Conservation (phyloP, 2,329 filamentous ascomycete species). For the Calonectria montana region DNA sequence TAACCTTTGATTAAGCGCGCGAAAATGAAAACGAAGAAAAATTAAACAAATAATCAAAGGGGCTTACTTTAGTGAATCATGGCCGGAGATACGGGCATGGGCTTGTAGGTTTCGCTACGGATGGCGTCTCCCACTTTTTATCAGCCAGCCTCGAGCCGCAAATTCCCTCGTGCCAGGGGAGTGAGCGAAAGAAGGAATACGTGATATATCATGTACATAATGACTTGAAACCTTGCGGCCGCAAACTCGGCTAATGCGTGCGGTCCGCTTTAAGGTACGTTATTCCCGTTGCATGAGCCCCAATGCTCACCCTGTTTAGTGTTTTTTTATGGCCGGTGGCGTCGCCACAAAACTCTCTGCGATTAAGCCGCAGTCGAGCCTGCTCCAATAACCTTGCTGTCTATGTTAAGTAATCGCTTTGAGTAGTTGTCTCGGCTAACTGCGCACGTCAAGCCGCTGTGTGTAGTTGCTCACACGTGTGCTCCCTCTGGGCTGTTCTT, state of each 20-base stretch:
- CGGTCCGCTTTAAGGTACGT: slow-evolving; percentile 16
- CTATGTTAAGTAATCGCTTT: not conserved
- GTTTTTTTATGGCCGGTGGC: slow-evolving; percentile 19
- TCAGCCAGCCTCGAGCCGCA: slow-evolving; percentile 1
- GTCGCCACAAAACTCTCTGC: slow-evolving; percentile 20
- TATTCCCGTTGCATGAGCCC: slow-evolving; percentile 30
- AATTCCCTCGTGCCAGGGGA: slow-evolving; percentile 7
- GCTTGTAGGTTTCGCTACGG: not conserved
- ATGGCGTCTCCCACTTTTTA: slow-evolving; percentile 1
- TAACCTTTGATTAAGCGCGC: not conserved
- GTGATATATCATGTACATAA: slow-evolving; percentile 5
- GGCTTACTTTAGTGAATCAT: not conserved
- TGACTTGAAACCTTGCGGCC: slow-evolving; percentile 19
- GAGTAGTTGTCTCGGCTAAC: slow-evolving; percentile 1
- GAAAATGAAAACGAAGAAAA: not conserved
- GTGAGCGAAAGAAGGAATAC: slow-evolving; percentile 6
- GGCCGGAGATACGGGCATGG: not conserved
- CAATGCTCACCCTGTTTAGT: slow-evolving; percentile 8
- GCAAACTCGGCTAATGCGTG: slow-evolving; percentile 9
- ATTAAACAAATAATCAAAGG: not conserved
- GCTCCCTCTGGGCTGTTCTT: not conserved
- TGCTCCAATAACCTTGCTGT: not conserved
- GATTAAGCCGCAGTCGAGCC: slow-evolving; percentile 29
- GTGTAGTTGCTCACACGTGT: not conserved
- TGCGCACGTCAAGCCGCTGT: not conserved